A percentile compares a stretch with the other conserved stretches of the same genome.
phyloP scores from a whole-genome alignment of 345 rosid species.

The Lepidium africanum region DNA sequence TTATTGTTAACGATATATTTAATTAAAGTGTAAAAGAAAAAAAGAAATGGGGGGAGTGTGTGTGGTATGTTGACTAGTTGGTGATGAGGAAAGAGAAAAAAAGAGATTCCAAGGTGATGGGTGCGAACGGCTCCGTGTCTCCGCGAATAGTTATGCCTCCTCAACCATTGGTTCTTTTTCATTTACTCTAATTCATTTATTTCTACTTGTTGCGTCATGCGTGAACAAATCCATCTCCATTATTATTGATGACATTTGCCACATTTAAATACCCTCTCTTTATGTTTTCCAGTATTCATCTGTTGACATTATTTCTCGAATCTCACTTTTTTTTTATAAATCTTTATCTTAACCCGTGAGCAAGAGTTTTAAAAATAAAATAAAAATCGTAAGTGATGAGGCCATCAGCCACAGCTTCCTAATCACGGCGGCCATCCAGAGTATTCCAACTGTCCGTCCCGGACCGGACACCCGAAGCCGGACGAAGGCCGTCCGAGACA shows the following conservation, averaged over 20 bases:
- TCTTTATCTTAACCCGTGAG: no score
- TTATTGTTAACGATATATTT: no score
- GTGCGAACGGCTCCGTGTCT: constrained; percentile 53
- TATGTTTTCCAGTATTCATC: not conserved
- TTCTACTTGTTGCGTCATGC: constrained; percentile 15
- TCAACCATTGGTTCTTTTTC: constrained; percentile 37
- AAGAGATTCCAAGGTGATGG: constrained; percentile 45
- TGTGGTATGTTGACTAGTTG: constrained; percentile 28
- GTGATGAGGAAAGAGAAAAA: constrained; percentile 14
- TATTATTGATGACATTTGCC: not conserved
- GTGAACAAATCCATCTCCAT: constrained; percentile 20
- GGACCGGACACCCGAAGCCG: no score
- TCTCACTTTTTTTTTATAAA: no score
- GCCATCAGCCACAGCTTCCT: no score
- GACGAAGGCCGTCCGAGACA: no score
- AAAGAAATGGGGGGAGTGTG: not conserved
- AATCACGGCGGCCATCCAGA: no score
- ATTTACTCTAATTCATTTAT: not conserved
- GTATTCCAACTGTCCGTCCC: no score
- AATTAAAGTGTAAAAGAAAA: not conserved
- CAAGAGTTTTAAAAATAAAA: no score
- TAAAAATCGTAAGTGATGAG: no score
- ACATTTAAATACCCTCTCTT: not conserved
- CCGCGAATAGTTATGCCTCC: constrained; percentile 40
- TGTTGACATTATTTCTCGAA: not conserved